phyloP scores from a whole-genome alignment of 768 basidiomycete genomes.

The Tephrocybe sp. region DNA sequence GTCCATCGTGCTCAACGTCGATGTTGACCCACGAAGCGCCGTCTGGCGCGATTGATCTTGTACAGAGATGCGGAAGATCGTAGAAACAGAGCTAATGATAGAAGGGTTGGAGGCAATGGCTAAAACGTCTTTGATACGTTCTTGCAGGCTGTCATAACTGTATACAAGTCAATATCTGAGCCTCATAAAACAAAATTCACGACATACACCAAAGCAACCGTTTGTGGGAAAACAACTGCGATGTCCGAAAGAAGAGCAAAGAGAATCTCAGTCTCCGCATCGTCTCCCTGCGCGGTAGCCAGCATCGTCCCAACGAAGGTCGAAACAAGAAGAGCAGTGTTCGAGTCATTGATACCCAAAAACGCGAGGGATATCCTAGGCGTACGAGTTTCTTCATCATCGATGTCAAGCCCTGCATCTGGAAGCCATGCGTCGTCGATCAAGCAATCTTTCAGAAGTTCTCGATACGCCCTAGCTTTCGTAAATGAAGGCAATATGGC shows the following conservation, averaged over 20 bases:
- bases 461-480: slow-evolving; percentile 50
- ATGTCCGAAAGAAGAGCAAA: slow-evolving; percentile 76
- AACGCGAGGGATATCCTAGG: slow-evolving; percentile 54
- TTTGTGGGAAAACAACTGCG: slow-evolving; percentile 64
- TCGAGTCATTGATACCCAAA: slow-evolving; percentile 60
- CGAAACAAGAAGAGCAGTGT: slow-evolving; percentile 66
- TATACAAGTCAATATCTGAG: slow-evolving; percentile 11
- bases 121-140: slow-evolving; percentile 71
- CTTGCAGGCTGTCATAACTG: slow-evolving; percentile 76
- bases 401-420: slow-evolving; percentile 36
- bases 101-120: slow-evolving; percentile 67
- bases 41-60: slow-evolving; percentile 47
- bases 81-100: slow-evolving; percentile 71
- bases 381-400: slow-evolving; percentile 39
- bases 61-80: slow-evolving; percentile 68
- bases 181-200: slow-evolving; percentile 6
- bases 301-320: slow-evolving; percentile 79
- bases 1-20: slow-evolving; percentile 63
- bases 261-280: slow-evolving; percentile 77
- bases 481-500: slow-evolving; percentile 72
- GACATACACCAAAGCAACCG: slow-evolving; percentile 70
- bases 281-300: slow-evolving; percentile 71
- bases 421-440: slow-evolving; percentile 44
- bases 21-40: slow-evolving; percentile 50
- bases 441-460: slow-evolving; percentile 61